phyloP scores from a whole-genome alignment of 345 rosid species.

The Populus alba region DNA sequence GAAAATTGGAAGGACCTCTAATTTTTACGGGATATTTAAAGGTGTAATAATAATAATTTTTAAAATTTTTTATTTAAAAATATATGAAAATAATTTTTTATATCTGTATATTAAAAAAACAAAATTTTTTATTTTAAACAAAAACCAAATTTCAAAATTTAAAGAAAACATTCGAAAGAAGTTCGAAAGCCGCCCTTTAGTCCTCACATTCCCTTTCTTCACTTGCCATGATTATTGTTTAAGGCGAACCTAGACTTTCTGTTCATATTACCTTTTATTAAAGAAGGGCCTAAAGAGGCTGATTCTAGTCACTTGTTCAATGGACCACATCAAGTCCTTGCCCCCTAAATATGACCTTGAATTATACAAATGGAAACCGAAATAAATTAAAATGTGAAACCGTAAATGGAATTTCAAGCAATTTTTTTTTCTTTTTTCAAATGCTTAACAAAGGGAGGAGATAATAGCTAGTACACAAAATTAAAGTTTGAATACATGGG shows the following conservation, averaged over 20 bases:
- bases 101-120: no score
- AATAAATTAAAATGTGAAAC: background rate
- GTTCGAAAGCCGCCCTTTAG: no score
- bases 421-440: background rate
- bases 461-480: background rate
- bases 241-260: background rate
- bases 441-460: background rate
- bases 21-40: no score
- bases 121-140: no score
- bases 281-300: background rate
- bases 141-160: no score
- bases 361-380: background rate
- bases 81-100: no score
- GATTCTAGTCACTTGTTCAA: background rate
- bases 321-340: background rate
- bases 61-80: no score
- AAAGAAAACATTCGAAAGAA: no score
- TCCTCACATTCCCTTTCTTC: constrained; percentile 10
- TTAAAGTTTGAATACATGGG: background rate
- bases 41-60: no score
- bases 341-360: background rate
- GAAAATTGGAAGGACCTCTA: no score
- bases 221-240: constrained; percentile 24
- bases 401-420: background rate
- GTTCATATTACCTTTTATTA: constrained; percentile 8